Evolutionary conservation across 371 early-diverging fungal species (phyloP).

Genomic region (Mortierella sp.): DNA sequence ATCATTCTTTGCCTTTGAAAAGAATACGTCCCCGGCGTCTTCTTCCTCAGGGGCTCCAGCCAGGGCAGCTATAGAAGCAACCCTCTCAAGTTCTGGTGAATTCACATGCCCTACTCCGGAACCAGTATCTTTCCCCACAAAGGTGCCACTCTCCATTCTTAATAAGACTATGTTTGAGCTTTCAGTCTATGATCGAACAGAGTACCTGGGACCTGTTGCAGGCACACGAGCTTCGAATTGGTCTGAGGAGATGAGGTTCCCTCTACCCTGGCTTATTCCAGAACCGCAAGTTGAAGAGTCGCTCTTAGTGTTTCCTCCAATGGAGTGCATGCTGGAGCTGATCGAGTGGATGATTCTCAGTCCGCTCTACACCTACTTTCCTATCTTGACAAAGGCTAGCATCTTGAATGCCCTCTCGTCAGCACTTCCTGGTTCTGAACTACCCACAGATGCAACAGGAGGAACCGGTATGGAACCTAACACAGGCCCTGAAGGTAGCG

Average conservation of each 20-base stretch:
- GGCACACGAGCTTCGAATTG: slow-evolving; percentile 40
- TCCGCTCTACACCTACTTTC: slow-evolving; percentile 42
- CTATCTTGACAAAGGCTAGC: slow-evolving; percentile 44
- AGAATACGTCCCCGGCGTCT: neutral
- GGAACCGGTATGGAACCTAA: neutral
- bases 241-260: slow-evolving; percentile 50
- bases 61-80: slow-evolving; percentile 14
- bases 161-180: slow-evolving; percentile 54
- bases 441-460: slow-evolving; percentile 4
- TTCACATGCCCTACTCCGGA: slow-evolving; percentile 32
- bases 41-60: neutral
- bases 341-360: slow-evolving; percentile 52
- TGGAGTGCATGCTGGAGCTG: slow-evolving; percentile 34
- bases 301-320: slow-evolving; percentile 29
- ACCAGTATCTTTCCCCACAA: slow-evolving; percentile 27
- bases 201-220: slow-evolving; percentile 49
- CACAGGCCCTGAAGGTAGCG: neutral
- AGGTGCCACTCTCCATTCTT: slow-evolving; percentile 42
- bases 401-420: slow-evolving; percentile 41
- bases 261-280: slow-evolving; percentile 48
- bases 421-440: slow-evolving; percentile 28
- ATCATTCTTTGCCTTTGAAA: neutral
- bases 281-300: slow-evolving; percentile 45
- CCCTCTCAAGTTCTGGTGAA: slow-evolving; percentile 25
- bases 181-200: slow-evolving; percentile 46